A percentile compares a stretch with the other conserved stretches of the same genome.
phyloP scores from a whole-genome alignment of 768 basidiomycete genomes.

The Gautieria morchelliformis region DNA sequence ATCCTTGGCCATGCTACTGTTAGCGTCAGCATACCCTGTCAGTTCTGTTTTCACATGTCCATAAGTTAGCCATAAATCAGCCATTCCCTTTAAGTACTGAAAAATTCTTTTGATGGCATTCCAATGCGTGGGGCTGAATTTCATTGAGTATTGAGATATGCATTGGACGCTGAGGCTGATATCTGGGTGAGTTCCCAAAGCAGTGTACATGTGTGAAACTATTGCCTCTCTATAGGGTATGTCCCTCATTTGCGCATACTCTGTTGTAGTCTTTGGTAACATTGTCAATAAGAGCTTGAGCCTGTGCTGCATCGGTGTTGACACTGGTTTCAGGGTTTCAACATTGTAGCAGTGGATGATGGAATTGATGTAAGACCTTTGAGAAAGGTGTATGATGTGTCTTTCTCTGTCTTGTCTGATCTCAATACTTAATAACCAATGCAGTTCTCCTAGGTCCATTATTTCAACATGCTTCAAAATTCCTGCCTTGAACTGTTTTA shows the following conservation, averaged over 20 bases:
- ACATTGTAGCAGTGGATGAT: conserved; percentile 8
- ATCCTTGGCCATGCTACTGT: too few relatives aligned
- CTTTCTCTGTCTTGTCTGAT: conserved; percentile 14
- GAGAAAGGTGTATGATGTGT: conserved; percentile 9
- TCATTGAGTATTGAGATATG: conserved; percentile 8
- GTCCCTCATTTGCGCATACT: too few relatives aligned
- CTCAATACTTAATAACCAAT: conserved; percentile 25
- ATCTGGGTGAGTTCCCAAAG: not conserved
- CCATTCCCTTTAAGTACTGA: conserved; percentile 8
- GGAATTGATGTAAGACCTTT: conserved; percentile 11
- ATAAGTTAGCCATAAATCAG: not conserved
- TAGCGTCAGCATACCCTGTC: too few relatives aligned
- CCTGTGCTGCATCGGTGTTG: conserved; percentile 6
- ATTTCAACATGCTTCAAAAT: too few relatives aligned
- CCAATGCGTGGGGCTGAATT: conserved; percentile 7
- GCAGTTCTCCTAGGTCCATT: not conserved
- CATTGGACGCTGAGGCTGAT: not conserved
- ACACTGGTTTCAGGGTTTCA: too few relatives aligned
- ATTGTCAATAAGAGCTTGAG: not conserved
- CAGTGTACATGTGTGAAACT: too few relatives aligned
- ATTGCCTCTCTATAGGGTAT: too few relatives aligned
- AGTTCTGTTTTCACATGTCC: not conserved
- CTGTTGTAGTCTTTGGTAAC: too few relatives aligned
- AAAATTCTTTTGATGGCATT: conserved; percentile 5
- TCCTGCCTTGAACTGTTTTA: too few relatives aligned